Evolutionary conservation across 768 basidiomycete species (phyloP).

Genomic region (Clathrus columnatus): DNA sequence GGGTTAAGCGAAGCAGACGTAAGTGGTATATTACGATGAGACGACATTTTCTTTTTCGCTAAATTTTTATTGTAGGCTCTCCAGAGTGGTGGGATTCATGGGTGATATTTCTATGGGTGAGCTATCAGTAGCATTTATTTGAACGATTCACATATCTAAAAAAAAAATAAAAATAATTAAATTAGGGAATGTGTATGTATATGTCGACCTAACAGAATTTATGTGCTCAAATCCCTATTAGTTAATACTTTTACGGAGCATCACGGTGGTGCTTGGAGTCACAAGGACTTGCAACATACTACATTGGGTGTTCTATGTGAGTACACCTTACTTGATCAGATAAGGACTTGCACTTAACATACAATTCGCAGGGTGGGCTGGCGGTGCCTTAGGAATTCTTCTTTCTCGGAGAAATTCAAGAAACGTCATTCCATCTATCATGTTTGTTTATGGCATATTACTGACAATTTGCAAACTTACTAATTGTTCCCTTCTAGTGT

Average conservation of each 20-base stretch:
- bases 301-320: slow-evolving; percentile 67
- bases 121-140: slow-evolving; percentile 17
- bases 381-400: slow-evolving; percentile 82
- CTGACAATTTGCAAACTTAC: neutral
- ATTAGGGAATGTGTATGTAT: neutral
- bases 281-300: slow-evolving; percentile 93
- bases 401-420: slow-evolving; percentile 76
- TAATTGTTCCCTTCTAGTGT: slow-evolving; percentile 26
- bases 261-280: slow-evolving; percentile 70
- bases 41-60: neutral
- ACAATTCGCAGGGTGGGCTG: slow-evolving; percentile 68
- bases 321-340: slow-evolving; percentile 14
- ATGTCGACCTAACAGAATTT: neutral
- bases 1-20: slow-evolving; percentile 59
- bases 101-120: slow-evolving; percentile 47
- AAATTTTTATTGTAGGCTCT: slow-evolving; percentile 5
- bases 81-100: slow-evolving; percentile 86
- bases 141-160: neutral
- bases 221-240: slow-evolving; percentile 22
- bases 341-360: slow-evolving; percentile 3
- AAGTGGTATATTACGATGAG: slow-evolving; percentile 24
- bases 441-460: no score
- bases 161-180: neutral
- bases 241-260: slow-evolving; percentile 95
- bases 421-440: slow-evolving; percentile 70